Base-by-base conservation (phyloP, 1,139 yeast species). In the Candida labiduridarum region DNA sequence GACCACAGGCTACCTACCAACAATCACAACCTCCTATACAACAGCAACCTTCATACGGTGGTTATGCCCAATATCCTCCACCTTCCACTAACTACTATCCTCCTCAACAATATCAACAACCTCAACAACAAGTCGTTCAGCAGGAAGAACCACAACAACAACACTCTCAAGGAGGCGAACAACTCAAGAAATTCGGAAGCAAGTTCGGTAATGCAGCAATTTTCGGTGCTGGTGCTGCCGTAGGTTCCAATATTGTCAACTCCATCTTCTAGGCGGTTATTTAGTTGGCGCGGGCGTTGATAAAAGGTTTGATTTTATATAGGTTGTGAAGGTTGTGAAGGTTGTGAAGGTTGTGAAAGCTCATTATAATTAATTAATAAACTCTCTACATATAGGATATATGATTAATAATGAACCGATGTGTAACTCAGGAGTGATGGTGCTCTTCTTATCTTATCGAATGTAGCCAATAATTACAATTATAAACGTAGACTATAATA, bases 171-270 rank as follows among this genome's bases (percentile, higher is more conserved):
- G 64, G 56, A 18, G 67, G 65, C 45, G 70, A 65, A 7, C 77
- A 72, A 9, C 64, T 87, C 49, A 84, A 81, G 66, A 86, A 80
- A 65, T 83, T 89, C 60, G 97, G 97, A 16, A 78, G 89, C 51
- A 87, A 89, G 68, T 74, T 92, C 49, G 97, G 97, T 49, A 86
- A 90, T 60, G 97, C 97, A 6, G 96, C 96, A 29, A 83, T 92
- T 52, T 92, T 90, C 59, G 98, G 98, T 69, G 98, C 97, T 18
- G 99, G 99, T 76, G 97, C 98, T 40, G 87, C 97, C 1, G 77
- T 92, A 49, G 98, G 99, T 61, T 80, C 94, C 46, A 94, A 92
- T 63, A 58, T 94, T 49, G 90, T 94, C 55, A 87, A 92, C 71
- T 83, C 91, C 43, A 91, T 92, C 53, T 89, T 91, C 59, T 90